Conservation (phyloP, 805 yeast species). For the Debaryomyces maramus region DNA sequence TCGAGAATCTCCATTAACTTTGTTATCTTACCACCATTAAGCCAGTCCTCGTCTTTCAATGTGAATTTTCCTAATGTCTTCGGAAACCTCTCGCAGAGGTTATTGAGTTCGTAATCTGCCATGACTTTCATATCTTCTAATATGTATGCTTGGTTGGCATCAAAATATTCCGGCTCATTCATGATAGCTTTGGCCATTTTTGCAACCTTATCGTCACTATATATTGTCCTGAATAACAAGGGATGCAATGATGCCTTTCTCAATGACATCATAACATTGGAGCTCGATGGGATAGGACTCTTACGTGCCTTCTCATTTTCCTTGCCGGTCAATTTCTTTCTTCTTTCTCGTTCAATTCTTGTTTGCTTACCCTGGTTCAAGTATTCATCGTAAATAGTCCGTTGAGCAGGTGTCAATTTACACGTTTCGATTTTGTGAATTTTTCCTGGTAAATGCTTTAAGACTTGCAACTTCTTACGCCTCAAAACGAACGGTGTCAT, state of each 20-base stretch:
- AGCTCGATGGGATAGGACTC: slow-evolving; percentile 43
- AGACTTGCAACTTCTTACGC: slow-evolving; percentile 88
- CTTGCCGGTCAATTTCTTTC: slow-evolving; percentile 37
- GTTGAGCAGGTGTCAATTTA: slow-evolving; percentile 57
- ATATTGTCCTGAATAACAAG: slow-evolving; percentile 68
- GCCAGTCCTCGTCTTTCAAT: slow-evolving; percentile 55
- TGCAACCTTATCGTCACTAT: slow-evolving; percentile 52
- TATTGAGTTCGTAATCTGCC: slow-evolving; percentile 87
- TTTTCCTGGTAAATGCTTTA: slow-evolving; percentile 84
- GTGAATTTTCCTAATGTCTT: slow-evolving; percentile 54
- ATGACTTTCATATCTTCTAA: slow-evolving; percentile 93
- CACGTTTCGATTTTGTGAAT: slow-evolving; percentile 64
- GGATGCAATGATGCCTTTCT: slow-evolving; percentile 96
- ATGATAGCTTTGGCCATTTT: slow-evolving; percentile 78
- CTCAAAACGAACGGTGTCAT: slow-evolving; percentile 97
- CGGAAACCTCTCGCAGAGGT: slow-evolving; percentile 72
- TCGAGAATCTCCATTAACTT: slow-evolving; percentile 59
- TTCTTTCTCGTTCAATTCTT: slow-evolving; percentile 43
- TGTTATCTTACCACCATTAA: slow-evolving; percentile 73
- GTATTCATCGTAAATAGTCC: slow-evolving; percentile 59
- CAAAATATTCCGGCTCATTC: slow-evolving; percentile 75
- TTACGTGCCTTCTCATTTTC: slow-evolving; percentile 34
- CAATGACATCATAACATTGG: slow-evolving; percentile 81
- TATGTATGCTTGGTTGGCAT: slow-evolving; percentile 76
- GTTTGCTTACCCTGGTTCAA: slow-evolving; percentile 45